Conservation (phyloP, 352 stramenopile genomes). For the Phytophthora rubi region DNA sequence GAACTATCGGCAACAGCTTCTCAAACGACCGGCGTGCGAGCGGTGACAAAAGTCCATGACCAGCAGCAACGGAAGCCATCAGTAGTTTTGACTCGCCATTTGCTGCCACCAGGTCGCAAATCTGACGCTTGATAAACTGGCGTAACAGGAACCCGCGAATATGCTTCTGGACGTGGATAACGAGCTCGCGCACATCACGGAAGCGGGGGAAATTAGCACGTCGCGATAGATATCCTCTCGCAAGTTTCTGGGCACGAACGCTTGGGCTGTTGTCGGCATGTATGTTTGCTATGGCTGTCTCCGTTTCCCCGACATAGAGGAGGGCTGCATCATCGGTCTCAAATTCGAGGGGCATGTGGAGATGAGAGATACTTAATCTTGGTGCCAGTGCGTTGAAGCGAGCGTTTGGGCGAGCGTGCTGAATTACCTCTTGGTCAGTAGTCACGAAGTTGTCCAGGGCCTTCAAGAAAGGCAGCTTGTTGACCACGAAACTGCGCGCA, state of each 20-base stretch:
- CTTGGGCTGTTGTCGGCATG: constrained; percentile 55
- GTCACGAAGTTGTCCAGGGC: constrained; percentile 69
- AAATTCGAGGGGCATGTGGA: constrained; percentile 59
- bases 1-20: constrained; percentile 57
- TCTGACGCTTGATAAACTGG: constrained; percentile 47
- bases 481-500: constrained; percentile 70
- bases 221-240: constrained; percentile 64
- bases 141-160: constrained; percentile 73
- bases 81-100: constrained; percentile 61
- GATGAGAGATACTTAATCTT: constrained; percentile 38
- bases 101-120: constrained; percentile 53
- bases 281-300: constrained; percentile 35
- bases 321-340: constrained; percentile 48
- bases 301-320: constrained; percentile 41
- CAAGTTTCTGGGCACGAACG: constrained; percentile 35
- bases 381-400: constrained; percentile 47
- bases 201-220: constrained; percentile 47
- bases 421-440: constrained; percentile 69
- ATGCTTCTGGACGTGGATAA: constrained; percentile 62
- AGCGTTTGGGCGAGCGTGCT: constrained; percentile 42
- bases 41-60: constrained; percentile 30
- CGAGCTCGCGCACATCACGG: constrained; percentile 45
- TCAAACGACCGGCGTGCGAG: constrained; percentile 53
- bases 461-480: constrained; percentile 66
- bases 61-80: constrained; percentile 37